phyloP scores from a whole-genome alignment of 2,329 filamentous ascomycete genomes.

The Venturia pyrina region DNA sequence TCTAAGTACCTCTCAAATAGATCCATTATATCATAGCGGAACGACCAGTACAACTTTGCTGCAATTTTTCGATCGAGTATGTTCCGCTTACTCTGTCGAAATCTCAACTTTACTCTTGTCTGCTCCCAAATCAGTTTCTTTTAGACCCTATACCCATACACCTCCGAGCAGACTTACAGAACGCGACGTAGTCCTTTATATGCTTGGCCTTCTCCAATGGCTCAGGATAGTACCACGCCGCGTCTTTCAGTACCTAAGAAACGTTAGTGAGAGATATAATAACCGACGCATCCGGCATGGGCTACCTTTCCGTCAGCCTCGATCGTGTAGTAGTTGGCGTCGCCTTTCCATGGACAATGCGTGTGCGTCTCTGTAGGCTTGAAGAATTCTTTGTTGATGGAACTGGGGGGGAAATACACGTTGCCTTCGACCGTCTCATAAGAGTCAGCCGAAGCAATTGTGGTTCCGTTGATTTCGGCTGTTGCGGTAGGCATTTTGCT shows the following conservation, averaged over 20 bases:
- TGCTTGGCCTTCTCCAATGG: constrained; percentile 38
- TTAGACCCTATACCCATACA: neutral
- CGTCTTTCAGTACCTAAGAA: constrained; percentile 32
- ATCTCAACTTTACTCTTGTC: constrained; percentile 15
- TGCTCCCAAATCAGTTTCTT: constrained; percentile 8
- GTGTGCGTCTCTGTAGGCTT: constrained; percentile 37
- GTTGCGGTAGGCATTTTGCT: constrained; percentile 23
- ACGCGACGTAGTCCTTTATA: constrained; percentile 48
- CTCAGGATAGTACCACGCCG: constrained; percentile 49
- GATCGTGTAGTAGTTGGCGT: constrained; percentile 47
- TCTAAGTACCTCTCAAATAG: too few species aligned
- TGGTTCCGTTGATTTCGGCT: constrained; percentile 39
- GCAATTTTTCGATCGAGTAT: too few species aligned
- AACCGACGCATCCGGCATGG: too few species aligned
- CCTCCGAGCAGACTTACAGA: constrained; percentile 36
- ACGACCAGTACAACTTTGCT: too few species aligned
- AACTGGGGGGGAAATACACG: constrained; percentile 15
- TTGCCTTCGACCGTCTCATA: constrained; percentile 46
- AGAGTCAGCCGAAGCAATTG: constrained; percentile 40
- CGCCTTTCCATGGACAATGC: constrained; percentile 47
- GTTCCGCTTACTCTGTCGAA: neutral
- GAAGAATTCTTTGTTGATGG: constrained; percentile 33
- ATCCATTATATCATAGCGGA: too few species aligned
- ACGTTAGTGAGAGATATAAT: too few species aligned
- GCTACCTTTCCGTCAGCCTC: constrained; percentile 37